These are phyloP conservation scores for Lobosporangium transversale DNA, from an alignment of 192 early-diverging fungal species.

Conservation along the genomic window DNA sequence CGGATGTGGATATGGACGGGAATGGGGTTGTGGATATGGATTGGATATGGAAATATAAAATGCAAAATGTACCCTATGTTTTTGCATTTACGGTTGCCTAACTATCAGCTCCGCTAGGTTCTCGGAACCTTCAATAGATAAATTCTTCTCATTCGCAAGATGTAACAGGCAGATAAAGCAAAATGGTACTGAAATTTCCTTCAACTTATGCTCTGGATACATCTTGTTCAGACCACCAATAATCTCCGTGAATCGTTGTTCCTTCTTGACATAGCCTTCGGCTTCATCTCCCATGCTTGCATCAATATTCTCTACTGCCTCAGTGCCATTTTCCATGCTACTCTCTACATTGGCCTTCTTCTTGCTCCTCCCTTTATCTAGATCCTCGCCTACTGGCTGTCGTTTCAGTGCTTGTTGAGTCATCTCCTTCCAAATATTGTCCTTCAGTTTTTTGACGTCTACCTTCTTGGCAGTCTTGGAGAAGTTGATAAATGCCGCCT, in stretches of 20 bases:
- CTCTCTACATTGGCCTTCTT: conserved; percentile 27
- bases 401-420: conserved; percentile 43
- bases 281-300: conserved; percentile 23
- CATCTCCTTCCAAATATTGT: conserved; percentile 93
- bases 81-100: no score
- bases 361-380: conserved; percentile 7
- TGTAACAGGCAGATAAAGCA: conserved; percentile 98
- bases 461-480: conserved; percentile 91
- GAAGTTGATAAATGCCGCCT: conserved; percentile 79
- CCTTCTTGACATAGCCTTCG: conserved; percentile 58
- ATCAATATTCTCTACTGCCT: not conserved
- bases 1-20: no score
- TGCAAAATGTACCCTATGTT: no score
- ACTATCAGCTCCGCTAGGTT: conserved; percentile 37
- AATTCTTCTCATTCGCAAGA: conserved; percentile 92
- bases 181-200: conserved; percentile 95
- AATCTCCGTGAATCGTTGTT: conserved; percentile 79
- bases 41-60: no score
- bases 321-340: not conserved
- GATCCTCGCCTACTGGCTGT: conserved; percentile 21
- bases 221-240: conserved; percentile 75
- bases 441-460: conserved; percentile 95
- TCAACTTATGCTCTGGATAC: conserved; percentile 81
- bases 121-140: conserved; percentile 64
- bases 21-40: no score